phyloP scores from a whole-genome alignment of 129 eudicot species.

The Scalesia atractyloides region DNA sequence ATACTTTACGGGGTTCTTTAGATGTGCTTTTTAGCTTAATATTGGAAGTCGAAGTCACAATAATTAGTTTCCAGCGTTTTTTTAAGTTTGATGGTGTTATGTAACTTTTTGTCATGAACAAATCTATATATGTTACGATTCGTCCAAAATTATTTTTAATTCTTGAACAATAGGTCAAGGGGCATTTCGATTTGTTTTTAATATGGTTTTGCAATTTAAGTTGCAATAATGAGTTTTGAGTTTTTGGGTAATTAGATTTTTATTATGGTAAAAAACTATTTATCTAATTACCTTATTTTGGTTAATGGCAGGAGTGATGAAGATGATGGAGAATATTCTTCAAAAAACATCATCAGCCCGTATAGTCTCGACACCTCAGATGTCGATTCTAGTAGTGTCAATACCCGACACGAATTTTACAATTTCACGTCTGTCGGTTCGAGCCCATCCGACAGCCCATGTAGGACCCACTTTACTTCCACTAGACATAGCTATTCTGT shows the following conservation, averaged over 20 bases:
- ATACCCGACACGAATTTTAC: constrained; percentile 64
- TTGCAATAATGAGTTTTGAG: not conserved
- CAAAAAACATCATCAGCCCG: constrained; percentile 49
- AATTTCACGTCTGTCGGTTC: constrained; percentile 72
- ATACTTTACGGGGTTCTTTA: too few species aligned
- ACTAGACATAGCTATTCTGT: constrained; percentile 63
- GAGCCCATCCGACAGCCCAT: constrained; percentile 92
- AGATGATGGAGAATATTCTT: constrained; percentile 74
- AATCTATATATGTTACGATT: too few species aligned
- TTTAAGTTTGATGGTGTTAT: too few species aligned
- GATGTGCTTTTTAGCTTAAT: too few species aligned
- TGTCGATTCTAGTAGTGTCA: constrained; percentile 73
- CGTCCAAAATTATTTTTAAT: too few species aligned
- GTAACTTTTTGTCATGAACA: too few species aligned
- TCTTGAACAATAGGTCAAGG: too few species aligned
- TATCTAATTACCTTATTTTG: not conserved
- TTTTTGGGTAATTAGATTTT: too few species aligned
- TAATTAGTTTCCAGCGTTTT: too few species aligned
- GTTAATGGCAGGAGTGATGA: constrained; percentile 74
- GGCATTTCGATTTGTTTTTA: too few species aligned
- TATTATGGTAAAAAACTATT: too few species aligned
- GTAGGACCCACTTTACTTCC: constrained; percentile 72
- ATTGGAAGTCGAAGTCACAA: too few species aligned
- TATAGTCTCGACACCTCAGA: constrained; percentile 61
- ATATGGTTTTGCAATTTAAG: not conserved